phyloP scores from a whole-genome alignment of 371 early-diverging fungal species.

The Circinella minor region DNA sequence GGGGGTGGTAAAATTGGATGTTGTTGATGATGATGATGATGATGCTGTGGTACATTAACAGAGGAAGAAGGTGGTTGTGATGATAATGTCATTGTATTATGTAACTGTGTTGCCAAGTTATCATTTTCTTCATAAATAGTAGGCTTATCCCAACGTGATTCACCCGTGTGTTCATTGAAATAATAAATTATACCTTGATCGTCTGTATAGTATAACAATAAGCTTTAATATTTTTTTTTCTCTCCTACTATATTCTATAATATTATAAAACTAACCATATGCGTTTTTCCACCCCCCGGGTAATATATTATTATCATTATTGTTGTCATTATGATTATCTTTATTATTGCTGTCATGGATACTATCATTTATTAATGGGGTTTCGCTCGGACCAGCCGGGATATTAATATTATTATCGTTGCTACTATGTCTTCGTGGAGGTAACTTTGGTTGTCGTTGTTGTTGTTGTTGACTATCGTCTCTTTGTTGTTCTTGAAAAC shows the following conservation, averaged over 20 bases:
- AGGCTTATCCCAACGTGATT: slow-evolving; percentile 51
- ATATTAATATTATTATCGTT: background rate
- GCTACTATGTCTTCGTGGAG: background rate
- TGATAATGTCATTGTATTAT: slow-evolving; percentile 25
- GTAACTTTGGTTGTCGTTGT: background rate
- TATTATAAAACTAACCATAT: slow-evolving; percentile 24
- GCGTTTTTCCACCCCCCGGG: slow-evolving; percentile 38
- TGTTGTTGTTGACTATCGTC: background rate
- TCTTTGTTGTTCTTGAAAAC: background rate
- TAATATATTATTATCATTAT: background rate
- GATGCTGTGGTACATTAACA: background rate
- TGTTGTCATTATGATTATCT: background rate
- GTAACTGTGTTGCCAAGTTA: slow-evolving; percentile 3
- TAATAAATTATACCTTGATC: slow-evolving; percentile 51
- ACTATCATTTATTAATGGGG: background rate
- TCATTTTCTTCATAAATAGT: background rate
- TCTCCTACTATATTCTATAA: background rate
- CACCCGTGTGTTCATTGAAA: slow-evolving; percentile 55
- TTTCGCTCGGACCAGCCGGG: background rate
- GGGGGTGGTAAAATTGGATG: background rate
- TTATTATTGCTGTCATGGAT: background rate
- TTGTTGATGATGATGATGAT: background rate
- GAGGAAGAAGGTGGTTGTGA: slow-evolving; percentile 1
- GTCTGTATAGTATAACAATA: background rate
- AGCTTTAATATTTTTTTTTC: background rate